Conservation (phyloP, 2,329 filamentous ascomycete species). For the Ophiostoma triangulosporum region DNA sequence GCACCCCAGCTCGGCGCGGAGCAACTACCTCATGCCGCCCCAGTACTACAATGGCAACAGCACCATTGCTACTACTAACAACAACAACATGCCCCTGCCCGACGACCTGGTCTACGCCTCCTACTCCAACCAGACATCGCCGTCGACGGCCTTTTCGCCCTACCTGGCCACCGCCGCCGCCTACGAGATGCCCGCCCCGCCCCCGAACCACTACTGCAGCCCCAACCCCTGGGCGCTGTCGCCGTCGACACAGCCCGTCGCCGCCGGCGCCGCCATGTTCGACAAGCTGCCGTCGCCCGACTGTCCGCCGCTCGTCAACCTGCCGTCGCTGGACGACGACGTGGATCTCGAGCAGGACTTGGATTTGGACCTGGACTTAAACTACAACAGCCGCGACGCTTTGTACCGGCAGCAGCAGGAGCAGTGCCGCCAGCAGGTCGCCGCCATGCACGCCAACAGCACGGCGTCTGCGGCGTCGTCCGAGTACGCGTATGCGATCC, state of each 20-base stretch:
- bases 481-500: neutral
- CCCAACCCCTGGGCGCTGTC: slow-evolving; percentile 25
- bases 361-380: no score
- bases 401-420: slow-evolving; percentile 2
- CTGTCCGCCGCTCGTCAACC: slow-evolving; percentile 11
- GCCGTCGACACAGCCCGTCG: neutral
- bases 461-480: neutral
- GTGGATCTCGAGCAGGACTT: neutral
- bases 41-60: neutral
- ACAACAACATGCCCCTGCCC: slow-evolving; percentile 1
- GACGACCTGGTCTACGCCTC: slow-evolving; percentile 23
- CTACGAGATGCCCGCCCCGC: slow-evolving; percentile 14
- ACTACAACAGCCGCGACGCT: neutral
- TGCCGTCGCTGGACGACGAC: neutral
- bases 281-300: slow-evolving; percentile 14
- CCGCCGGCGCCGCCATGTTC: slow-evolving; percentile 10
- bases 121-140: slow-evolving; percentile 47
- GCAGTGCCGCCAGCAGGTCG: neutral
- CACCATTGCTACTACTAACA: slow-evolving; percentile 6
- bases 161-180: slow-evolving; percentile 22
- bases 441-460: neutral
- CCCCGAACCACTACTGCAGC: slow-evolving; percentile 23
- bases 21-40: slow-evolving; percentile 25
- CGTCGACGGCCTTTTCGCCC: slow-evolving; percentile 40
- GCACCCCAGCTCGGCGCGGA: slow-evolving; percentile 55